These are phyloP conservation scores for Botrytis fragariae DNA, from an alignment of 2,329 filamentous ascomycete genomes.

Conservation along the genomic window DNA sequence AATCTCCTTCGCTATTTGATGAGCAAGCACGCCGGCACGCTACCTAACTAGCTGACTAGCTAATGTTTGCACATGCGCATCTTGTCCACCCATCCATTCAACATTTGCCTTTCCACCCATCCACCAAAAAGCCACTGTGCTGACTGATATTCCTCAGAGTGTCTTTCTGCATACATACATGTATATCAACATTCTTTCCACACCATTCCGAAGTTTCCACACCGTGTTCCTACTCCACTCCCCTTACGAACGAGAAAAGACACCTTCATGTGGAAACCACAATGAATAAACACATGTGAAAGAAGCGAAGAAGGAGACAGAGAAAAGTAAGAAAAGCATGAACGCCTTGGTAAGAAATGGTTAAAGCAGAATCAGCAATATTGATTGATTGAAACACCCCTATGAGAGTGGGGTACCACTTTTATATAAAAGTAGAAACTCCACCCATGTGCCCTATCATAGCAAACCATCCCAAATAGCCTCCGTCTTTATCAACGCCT, in stretches of 20 bases:
- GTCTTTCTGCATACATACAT: not conserved
- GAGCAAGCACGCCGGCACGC: not conserved
- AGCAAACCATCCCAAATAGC: constrained; percentile 6
- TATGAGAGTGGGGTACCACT: not conserved
- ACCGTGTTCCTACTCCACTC: not conserved
- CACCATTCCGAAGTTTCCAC: not conserved
- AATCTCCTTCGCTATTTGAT: no score
- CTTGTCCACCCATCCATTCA: not conserved
- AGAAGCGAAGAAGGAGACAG: not conserved
- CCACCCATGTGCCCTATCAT: constrained; percentile 7
- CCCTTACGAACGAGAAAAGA: not conserved
- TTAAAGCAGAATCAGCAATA: not conserved
- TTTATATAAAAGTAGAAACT: constrained; percentile 15
- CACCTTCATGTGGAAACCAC: not conserved
- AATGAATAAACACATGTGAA: constrained; percentile 6
- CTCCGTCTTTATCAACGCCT: constrained; percentile 17
- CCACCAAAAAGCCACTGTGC: not conserved
- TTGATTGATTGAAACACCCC: constrained; percentile 4
- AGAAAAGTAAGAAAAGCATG: not conserved
- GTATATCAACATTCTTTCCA: not conserved
- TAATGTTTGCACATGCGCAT: not conserved
- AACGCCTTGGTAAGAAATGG: not conserved
- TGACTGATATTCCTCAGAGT: not conserved
- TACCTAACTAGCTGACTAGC: not conserved
- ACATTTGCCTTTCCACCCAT: not conserved